A percentile compares a stretch with the other conserved stretches of the same genome.
Evolutionary conservation across 345 rosid species (phyloP).

Genomic region (Physaria fendleri): DNA sequence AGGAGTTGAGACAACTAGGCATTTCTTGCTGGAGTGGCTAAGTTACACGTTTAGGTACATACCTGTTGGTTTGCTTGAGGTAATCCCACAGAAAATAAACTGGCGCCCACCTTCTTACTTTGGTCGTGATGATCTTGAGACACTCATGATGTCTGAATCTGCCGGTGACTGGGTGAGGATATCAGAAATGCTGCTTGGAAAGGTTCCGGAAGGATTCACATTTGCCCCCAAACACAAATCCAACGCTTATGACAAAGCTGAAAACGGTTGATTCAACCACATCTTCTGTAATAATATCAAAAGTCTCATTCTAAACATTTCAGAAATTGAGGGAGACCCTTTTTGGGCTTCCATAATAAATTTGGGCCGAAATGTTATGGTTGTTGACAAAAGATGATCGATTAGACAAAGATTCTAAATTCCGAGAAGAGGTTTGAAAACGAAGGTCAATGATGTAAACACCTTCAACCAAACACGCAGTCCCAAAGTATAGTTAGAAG

Average conservation of each 20-base stretch:
- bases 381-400: no score
- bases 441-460: no score
- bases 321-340: not conserved
- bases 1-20: slow-evolving; percentile 93
- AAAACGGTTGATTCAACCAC: slow-evolving; percentile 57
- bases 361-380: no score
- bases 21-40: slow-evolving; percentile 91
- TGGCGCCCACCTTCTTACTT: slow-evolving; percentile 93
- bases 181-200: slow-evolving; percentile 90
- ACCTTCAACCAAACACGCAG: no score
- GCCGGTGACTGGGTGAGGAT: slow-evolving; percentile 97
- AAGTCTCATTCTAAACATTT: not conserved
- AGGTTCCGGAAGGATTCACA: slow-evolving; percentile 85
- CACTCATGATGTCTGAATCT: slow-evolving; percentile 88
- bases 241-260: slow-evolving; percentile 79
- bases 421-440: no score
- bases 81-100: slow-evolving; percentile 67
- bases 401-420: no score
- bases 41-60: slow-evolving; percentile 79
- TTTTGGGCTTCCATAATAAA: no score
- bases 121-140: slow-evolving; percentile 96
- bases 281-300: not conserved
- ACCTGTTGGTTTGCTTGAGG: slow-evolving; percentile 84
- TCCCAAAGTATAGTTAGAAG: no score
- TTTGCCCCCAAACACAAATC: slow-evolving; percentile 95